phyloP scores from a whole-genome alignment of 176 grass and related monocot genomes.

The Oryza longistaminata region DNA sequence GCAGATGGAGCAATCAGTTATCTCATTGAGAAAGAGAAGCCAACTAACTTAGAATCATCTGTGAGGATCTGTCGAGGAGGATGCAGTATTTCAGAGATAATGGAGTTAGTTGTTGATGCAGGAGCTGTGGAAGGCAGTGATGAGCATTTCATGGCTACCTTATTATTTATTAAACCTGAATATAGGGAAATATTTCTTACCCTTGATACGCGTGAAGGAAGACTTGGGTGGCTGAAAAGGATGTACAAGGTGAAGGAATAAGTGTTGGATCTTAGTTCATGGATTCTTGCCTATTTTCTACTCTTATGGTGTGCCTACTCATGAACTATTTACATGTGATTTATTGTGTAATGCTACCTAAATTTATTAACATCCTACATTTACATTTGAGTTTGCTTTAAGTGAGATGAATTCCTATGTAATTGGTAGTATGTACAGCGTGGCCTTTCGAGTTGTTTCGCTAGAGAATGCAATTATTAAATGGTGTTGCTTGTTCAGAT shows the following conservation, averaged over 20 bases:
- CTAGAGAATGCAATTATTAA: too few species aligned
- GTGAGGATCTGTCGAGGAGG: neutral
- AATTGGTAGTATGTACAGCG: too few species aligned
- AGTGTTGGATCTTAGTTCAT: neutral
- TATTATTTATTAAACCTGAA: constrained; percentile 20
- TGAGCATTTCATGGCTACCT: constrained; percentile 25
- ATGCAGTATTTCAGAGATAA: constrained; percentile 23
- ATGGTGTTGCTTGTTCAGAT: too few species aligned
- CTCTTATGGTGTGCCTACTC: neutral
- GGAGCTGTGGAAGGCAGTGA: constrained; percentile 20
- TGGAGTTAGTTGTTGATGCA: constrained; percentile 24
- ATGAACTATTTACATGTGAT: neutral
- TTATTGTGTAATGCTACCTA: neutral
- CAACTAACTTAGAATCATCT: neutral
- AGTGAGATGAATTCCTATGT: too few species aligned
- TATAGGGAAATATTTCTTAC: constrained; percentile 32
- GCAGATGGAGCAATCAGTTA: neutral
- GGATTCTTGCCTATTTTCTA: neutral
- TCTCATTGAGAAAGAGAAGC: neutral
- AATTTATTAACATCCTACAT: neutral
- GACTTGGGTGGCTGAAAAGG: constrained; percentile 3
- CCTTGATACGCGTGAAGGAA: neutral
- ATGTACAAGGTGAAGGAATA: neutral
- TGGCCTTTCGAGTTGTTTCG: too few species aligned
- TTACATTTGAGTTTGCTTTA: neutral